A percentile compares a stretch with the other conserved stretches of the same genome.
Conservation (phyloP, 192 early-diverging fungal species). For the Rhizoclosmatium sp. region DNA sequence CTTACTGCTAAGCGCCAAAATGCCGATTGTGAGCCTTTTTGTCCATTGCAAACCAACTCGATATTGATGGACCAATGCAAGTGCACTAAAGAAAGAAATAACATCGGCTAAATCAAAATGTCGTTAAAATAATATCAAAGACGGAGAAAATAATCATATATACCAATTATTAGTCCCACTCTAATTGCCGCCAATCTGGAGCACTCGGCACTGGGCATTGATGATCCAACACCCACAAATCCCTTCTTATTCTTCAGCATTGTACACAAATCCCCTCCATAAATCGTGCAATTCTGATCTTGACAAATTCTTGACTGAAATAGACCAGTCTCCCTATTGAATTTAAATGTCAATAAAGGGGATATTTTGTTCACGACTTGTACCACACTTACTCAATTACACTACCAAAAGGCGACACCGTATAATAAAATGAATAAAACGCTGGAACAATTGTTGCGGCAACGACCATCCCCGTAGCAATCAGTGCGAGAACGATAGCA, state of each 20-base stretch:
- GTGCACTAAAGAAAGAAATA: background rate
- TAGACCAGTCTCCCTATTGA: constrained; percentile 6
- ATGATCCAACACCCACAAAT: too few species aligned
- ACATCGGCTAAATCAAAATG: constrained; percentile 22
- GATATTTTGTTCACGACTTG: background rate
- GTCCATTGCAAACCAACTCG: background rate
- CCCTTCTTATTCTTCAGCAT: background rate
- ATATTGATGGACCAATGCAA: background rate
- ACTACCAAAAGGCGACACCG: background rate
- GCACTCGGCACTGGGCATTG: background rate
- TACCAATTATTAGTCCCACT: background rate
- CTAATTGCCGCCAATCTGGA: background rate
- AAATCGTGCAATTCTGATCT: background rate
- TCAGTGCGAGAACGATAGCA: background rate
- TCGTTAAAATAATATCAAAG: too few species aligned
- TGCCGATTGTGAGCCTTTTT: background rate
- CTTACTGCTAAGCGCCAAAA: background rate
- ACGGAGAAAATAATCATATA: too few species aligned
- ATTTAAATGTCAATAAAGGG: too few species aligned
- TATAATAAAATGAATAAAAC: background rate
- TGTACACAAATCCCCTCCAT: constrained; percentile 13
- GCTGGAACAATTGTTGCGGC: background rate
- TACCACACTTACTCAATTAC: background rate
- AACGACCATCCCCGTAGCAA: background rate
- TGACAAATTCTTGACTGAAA: constrained; percentile 4